Conservation (phyloP, 75 land plant genomes). For the Picea sitchensis region DNA sequence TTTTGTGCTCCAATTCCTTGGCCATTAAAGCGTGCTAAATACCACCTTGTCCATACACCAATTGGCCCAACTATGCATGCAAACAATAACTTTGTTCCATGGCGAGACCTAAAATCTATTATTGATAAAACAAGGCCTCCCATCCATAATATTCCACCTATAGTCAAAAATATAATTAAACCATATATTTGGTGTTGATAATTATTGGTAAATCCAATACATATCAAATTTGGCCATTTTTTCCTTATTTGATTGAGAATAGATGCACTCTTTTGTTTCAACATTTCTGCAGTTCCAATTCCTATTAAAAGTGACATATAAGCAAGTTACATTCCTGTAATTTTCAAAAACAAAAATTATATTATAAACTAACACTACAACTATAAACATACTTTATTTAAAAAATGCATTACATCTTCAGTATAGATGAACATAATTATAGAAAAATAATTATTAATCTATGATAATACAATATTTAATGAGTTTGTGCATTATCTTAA, state of each 20-base stretch:
- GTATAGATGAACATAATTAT: no score
- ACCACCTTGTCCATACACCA: conserved; percentile 94
- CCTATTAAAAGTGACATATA: conserved; percentile 29
- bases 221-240: background rate
- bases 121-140: conserved; percentile 33
- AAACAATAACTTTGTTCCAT: conserved; percentile 36
- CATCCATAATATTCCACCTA: conserved; percentile 35
- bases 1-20: conserved; percentile 49
- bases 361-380: background rate
- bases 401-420: background rate
- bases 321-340: conserved; percentile 29
- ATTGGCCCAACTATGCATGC: conserved; percentile 71
- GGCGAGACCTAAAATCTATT: background rate
- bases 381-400: no score
- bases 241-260: background rate
- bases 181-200: conserved; percentile 16
- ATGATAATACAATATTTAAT: no score
- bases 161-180: conserved; percentile 25
- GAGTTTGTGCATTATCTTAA: no score
- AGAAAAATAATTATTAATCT: no score
- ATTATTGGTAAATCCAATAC: conserved; percentile 10
- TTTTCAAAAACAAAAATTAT: background rate
- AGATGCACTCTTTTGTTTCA: background rate
- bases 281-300: conserved; percentile 28
- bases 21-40: conserved; percentile 75